Conservation (phyloP, 1,284 basidiomycete genomes). For the Cutaneotrichosporon cutaneum region DNA sequence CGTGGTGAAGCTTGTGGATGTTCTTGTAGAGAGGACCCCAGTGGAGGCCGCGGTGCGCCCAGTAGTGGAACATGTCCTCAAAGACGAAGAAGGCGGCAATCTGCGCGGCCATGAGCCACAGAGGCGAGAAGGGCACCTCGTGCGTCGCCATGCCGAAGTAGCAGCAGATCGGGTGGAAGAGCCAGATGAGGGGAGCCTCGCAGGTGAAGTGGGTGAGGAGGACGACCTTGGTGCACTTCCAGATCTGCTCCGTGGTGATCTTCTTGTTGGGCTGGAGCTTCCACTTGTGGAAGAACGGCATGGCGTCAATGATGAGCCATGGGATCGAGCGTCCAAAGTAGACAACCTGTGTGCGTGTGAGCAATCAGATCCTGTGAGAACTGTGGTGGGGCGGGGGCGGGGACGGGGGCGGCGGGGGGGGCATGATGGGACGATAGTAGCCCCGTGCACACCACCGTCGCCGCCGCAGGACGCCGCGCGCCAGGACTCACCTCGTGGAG, state of each 20-base stretch:
- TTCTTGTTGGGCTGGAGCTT: constrained; percentile 87
- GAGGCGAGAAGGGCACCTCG: constrained; percentile 78
- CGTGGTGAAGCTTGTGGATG: constrained; percentile 98
- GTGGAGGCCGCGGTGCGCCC: constrained; percentile 85
- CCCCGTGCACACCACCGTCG: not conserved
- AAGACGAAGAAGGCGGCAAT: constrained; percentile 91
- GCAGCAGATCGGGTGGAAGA: constrained; percentile 94
- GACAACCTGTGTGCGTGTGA: constrained; percentile 63
- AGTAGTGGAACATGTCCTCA: constrained; percentile 84
- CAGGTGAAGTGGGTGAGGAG: constrained; percentile 95
- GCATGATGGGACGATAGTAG: not conserved
- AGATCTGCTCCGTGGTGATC: constrained; percentile 78
- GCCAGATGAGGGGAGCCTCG: constrained; percentile 92
- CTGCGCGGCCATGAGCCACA: constrained; percentile 71
- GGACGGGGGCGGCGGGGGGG: not conserved
- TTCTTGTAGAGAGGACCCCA: constrained; percentile 90
- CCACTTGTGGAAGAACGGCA: constrained; percentile 91
- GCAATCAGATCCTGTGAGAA: not conserved
- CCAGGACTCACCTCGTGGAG: constrained; percentile 77
- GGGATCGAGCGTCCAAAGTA: constrained; percentile 96
- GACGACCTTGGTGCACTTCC: constrained; percentile 94
- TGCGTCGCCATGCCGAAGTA: constrained; percentile 86
- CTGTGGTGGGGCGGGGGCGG: too few relatives aligned
- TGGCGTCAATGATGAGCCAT: constrained; percentile 92
- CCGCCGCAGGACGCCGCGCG: not conserved